phyloP scores from a whole-genome alignment of 768 basidiomycete species.

The Pleurotus djamor region DNA sequence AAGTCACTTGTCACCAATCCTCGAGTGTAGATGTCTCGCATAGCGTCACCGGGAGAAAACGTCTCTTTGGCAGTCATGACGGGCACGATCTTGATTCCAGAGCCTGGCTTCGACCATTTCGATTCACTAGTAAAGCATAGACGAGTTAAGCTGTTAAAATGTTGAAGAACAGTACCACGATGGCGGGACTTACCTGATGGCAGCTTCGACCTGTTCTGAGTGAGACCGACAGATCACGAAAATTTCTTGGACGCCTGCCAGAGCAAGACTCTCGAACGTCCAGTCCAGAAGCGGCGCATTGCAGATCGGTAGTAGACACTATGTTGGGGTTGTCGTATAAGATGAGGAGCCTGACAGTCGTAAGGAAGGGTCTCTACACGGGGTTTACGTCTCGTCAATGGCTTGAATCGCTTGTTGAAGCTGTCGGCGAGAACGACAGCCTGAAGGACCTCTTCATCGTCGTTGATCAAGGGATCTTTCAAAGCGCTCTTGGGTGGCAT shows the following conservation, averaged over 20 bases:
- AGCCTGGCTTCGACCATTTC: slow-evolving; percentile 80
- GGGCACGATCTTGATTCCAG: slow-evolving; percentile 80
- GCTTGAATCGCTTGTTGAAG: slow-evolving; percentile 91
- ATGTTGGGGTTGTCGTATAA: slow-evolving; percentile 16
- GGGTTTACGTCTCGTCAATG: slow-evolving; percentile 85
- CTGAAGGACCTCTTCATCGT: slow-evolving; percentile 86
- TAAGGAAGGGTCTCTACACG: slow-evolving; percentile 51
- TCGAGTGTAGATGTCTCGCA: slow-evolving; percentile 92
- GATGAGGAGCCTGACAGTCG: slow-evolving; percentile 5
- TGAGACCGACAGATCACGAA: slow-evolving; percentile 95
- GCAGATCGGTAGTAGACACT: slow-evolving; percentile 93
- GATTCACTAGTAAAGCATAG: slow-evolving; percentile 51
- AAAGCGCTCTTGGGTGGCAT: slow-evolving; percentile 67
- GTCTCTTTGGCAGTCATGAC: slow-evolving; percentile 86
- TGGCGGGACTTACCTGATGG: slow-evolving; percentile 64
- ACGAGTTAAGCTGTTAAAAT: slow-evolving; percentile 11
- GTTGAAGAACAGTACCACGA: not conserved
- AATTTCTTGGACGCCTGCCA: slow-evolving; percentile 96
- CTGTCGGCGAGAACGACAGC: slow-evolving; percentile 96
- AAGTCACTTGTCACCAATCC: slow-evolving; percentile 90
- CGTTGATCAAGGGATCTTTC: slow-evolving; percentile 65
- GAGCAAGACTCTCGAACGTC: slow-evolving; percentile 92
- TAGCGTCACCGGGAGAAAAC: slow-evolving; percentile 86
- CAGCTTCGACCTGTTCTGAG: slow-evolving; percentile 79
- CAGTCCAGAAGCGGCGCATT: slow-evolving; percentile 93